Percentiles rank a stretch among this genome's conserved stretches.
These are phyloP conservation scores for Hyphopichia buzzinii DNA, from an alignment of 1,139 yeast genomes.

Conservation along the genomic window DNA sequence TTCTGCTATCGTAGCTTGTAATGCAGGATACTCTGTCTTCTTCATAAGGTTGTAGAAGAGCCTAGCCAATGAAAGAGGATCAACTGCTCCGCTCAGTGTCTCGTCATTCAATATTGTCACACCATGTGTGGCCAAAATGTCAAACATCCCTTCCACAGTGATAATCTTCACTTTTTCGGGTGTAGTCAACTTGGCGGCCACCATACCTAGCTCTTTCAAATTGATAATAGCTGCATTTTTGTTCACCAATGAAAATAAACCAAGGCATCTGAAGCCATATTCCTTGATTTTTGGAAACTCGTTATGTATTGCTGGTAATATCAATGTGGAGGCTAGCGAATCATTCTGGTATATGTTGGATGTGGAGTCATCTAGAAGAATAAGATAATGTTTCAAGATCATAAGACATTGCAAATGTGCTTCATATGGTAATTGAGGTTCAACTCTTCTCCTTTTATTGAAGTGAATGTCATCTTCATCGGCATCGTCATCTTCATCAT, in stretches of 20 bases:
- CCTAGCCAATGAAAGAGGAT: conserved; percentile 59
- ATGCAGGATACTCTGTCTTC: conserved; percentile 54
- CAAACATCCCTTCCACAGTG: conserved; percentile 72
- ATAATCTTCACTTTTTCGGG: conserved; percentile 53
- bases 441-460: conserved; percentile 31
- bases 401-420: conserved; percentile 64
- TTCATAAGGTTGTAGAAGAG: conserved; percentile 66
- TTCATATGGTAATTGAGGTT: conserved; percentile 46
- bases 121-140: conserved; percentile 77
- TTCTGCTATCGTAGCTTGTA: conserved; percentile 82
- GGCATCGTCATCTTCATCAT: conserved; percentile 11
- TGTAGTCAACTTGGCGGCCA: conserved; percentile 51
- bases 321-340: conserved; percentile 72
- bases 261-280: conserved; percentile 73
- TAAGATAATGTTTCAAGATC: conserved; percentile 70
- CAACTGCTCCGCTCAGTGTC: conserved; percentile 49
- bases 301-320: conserved; percentile 77
- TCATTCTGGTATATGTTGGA: conserved; percentile 65
- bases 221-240: conserved; percentile 60
- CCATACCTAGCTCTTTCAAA: conserved; percentile 60
- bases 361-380: conserved; percentile 62
- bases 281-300: conserved; percentile 58
- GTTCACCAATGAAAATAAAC: conserved; percentile 76
- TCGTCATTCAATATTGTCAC: conserved; percentile 61
- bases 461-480: conserved; percentile 13